phyloP scores from a whole-genome alignment of 306 rosid genomes.

The Cucurbita moschata region DNA sequence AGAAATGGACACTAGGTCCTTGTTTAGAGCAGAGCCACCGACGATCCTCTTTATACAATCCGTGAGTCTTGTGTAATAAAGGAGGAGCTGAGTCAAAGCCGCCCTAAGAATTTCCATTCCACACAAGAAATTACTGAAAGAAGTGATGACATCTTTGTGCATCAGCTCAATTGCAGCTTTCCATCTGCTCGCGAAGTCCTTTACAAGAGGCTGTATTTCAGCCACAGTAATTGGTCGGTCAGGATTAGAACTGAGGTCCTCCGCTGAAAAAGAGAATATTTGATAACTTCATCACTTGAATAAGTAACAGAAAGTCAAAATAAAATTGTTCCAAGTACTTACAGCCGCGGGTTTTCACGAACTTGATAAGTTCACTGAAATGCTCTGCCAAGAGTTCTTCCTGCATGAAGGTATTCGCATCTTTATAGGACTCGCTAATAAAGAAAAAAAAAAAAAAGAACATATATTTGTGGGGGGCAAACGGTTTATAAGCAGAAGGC shows the following conservation, averaged over 20 bases:
- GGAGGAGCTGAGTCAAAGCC: slow-evolving; percentile 79
- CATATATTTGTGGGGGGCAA: background rate
- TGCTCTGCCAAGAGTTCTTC: slow-evolving; percentile 89
- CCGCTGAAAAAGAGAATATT: slow-evolving; percentile 39
- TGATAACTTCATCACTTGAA: slow-evolving; percentile 5
- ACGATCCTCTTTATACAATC: slow-evolving; percentile 77
- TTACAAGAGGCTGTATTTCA: slow-evolving; percentile 88
- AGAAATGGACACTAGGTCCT: slow-evolving; percentile 79
- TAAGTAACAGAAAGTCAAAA: slow-evolving; percentile 3
- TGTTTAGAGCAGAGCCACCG: slow-evolving; percentile 73
- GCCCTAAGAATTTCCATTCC: slow-evolving; percentile 91
- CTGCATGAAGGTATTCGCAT: slow-evolving; percentile 35
- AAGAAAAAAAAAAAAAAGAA: background rate
- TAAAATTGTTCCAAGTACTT: slow-evolving; percentile 22
- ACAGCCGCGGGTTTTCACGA: slow-evolving; percentile 87
- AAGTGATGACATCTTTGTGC: slow-evolving; percentile 98
- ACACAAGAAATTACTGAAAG: slow-evolving; percentile 94
- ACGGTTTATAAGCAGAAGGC: background rate
- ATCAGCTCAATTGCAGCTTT: slow-evolving; percentile 91
- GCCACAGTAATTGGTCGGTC: slow-evolving; percentile 56
- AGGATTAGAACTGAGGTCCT: slow-evolving; percentile 48
- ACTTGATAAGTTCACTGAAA: slow-evolving; percentile 63
- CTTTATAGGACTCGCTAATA: slow-evolving; percentile 8
- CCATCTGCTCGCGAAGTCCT: slow-evolving; percentile 94
- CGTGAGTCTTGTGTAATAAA: slow-evolving; percentile 81